Evolutionary conservation across 345 rosid genomes (phyloP).

Genomic region (Gossypioides kirkii): DNA sequence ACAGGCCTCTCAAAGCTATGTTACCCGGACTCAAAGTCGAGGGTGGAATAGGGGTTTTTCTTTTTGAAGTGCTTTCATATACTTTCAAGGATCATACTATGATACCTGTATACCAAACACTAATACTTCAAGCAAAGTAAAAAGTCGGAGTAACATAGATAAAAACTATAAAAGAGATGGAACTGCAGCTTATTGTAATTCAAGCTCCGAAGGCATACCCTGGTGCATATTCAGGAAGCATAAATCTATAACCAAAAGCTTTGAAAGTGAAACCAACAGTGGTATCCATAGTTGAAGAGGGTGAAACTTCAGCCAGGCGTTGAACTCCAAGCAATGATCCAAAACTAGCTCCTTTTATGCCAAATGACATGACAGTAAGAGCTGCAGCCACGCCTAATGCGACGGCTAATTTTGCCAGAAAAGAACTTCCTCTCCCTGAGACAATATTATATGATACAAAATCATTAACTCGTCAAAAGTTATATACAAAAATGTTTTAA

Average conservation of each 20-base stretch:
- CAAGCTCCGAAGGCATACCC: constrained; percentile 38
- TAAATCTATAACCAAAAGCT: constrained; percentile 63
- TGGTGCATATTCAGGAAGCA: constrained; percentile 72
- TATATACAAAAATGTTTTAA: neutral
- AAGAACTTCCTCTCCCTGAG: constrained; percentile 30
- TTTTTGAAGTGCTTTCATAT: neutral
- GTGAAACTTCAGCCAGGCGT: constrained; percentile 41
- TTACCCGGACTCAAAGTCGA: neutral
- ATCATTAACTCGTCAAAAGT: neutral
- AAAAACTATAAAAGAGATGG: neutral
- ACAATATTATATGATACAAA: neutral
- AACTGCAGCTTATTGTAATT: neutral
- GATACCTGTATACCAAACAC: neutral
- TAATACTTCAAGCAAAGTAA: neutral
- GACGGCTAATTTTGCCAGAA: constrained; percentile 47
- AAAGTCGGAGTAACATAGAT: neutral
- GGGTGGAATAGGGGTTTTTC: neutral
- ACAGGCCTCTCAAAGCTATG: neutral
- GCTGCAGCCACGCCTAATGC: constrained; percentile 53
- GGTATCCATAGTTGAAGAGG: constrained; percentile 36
- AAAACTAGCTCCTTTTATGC: constrained; percentile 29
- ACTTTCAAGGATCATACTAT: neutral
- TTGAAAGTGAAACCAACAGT: constrained; percentile 59
- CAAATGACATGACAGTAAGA: constrained; percentile 39
- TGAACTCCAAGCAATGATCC: constrained; percentile 54